Evolutionary conservation across 345 rosid species (phyloP).

Genomic region (Aegle marmelos): DNA sequence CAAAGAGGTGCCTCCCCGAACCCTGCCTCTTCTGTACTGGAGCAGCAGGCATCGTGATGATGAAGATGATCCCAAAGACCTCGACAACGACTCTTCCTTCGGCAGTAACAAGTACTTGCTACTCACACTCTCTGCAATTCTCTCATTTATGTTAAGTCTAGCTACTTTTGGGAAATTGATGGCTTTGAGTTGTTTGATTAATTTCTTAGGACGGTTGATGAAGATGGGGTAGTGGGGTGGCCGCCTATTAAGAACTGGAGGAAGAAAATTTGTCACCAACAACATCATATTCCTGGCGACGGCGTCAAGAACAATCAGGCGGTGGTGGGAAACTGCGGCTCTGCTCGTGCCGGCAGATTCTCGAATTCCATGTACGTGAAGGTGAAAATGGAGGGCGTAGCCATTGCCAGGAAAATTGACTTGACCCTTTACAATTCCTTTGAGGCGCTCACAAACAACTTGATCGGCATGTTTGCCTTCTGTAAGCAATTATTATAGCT

Average conservation of each 20-base stretch:
- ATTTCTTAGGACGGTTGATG: slow-evolving; percentile 13
- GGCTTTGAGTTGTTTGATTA: neutral
- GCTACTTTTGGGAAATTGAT: neutral
- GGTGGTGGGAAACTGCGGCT: slow-evolving; percentile 12
- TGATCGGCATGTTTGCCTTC: slow-evolving; percentile 39
- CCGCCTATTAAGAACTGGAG: slow-evolving; percentile 32
- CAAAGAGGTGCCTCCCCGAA: slow-evolving; percentile 22
- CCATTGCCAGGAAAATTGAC: slow-evolving; percentile 48
- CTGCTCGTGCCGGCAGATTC: slow-evolving; percentile 5
- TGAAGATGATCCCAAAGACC: slow-evolving; percentile 15
- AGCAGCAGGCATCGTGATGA: slow-evolving; percentile 14
- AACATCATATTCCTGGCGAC: neutral
- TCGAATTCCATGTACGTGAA: slow-evolving; percentile 39
- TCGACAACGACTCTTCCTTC: neutral
- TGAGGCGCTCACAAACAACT: slow-evolving; percentile 26
- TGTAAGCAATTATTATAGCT: slow-evolving; percentile 17
- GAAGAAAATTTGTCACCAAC: slow-evolving; percentile 12
- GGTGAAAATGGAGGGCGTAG: slow-evolving; percentile 55
- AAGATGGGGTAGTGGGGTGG: slow-evolving; percentile 35
- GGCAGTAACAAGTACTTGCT: slow-evolving; percentile 19
- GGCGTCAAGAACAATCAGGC: neutral
- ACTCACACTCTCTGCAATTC: neutral
- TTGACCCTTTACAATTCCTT: slow-evolving; percentile 31
- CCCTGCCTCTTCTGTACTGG: slow-evolving; percentile 37
- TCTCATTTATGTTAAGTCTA: neutral